phyloP scores from a whole-genome alignment of 139 green algal species.

The Astrephomene gubernaculifera region DNA sequence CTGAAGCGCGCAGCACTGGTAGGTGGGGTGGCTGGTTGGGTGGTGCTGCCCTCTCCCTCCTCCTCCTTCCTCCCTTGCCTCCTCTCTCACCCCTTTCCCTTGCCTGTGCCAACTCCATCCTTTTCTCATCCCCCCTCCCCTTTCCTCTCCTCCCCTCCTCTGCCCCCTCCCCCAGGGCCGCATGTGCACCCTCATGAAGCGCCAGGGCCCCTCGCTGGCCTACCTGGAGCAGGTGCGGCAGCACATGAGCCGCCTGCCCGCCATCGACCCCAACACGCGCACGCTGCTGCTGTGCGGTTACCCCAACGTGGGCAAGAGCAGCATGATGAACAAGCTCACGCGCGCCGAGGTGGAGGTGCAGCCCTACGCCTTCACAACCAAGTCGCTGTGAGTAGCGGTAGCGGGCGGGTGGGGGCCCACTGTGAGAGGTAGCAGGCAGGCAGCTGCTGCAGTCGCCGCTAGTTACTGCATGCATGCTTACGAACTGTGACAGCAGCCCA shows the following conservation, averaged over 20 bases:
- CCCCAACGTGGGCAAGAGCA: constrained; percentile 98
- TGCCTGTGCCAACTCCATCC: background rate
- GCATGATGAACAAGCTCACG: constrained; percentile 98
- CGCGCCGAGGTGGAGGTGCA: constrained; percentile 98
- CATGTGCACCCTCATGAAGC: constrained; percentile 99
- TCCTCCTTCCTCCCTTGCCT: too few species aligned
- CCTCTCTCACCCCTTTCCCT: background rate
- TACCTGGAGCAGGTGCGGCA: constrained; percentile 99
- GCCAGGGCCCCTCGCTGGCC: constrained; percentile 87
- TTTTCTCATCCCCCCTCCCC: background rate
- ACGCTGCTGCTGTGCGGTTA: constrained; percentile 98
- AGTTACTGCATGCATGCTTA: too few species aligned
- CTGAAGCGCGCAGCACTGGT: constrained; percentile 97
- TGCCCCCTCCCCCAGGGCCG: constrained; percentile 73
- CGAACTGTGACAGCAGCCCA: background rate
- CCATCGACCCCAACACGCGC: constrained; percentile 98
- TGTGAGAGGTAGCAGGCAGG: too few species aligned
- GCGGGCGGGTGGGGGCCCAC: background rate
- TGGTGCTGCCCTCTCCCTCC: too few species aligned
- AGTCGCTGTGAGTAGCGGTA: constrained; percentile 50
- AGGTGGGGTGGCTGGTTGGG: too few species aligned
- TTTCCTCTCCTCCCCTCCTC: background rate
- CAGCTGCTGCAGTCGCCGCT: too few species aligned
- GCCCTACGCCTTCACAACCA: constrained; percentile 68
- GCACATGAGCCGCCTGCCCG: constrained; percentile 97